Evolutionary conservation across 495 filamentous ascomycete genomes (phyloP).

Genomic region (Cetradonia linearis): DNA sequence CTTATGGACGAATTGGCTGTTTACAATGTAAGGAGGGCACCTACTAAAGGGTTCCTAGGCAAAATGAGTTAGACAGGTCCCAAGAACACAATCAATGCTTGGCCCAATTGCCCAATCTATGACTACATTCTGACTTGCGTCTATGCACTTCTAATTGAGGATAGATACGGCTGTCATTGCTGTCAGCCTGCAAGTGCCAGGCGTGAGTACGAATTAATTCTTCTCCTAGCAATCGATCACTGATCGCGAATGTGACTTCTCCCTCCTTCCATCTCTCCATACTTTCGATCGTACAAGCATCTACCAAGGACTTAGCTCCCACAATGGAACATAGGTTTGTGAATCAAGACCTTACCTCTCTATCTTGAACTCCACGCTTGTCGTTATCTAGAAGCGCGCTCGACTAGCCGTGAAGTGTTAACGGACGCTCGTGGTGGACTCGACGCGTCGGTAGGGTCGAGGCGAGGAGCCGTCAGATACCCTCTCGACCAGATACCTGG

Average conservation of each 20-base stretch:
- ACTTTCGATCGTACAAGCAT: neutral
- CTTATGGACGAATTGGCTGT: no score
- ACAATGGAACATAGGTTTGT: neutral
- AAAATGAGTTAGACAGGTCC: no score
- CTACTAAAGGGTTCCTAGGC: no score
- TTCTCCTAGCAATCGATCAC: neutral
- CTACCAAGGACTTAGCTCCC: neutral
- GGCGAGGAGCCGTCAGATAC: constrained; percentile 50
- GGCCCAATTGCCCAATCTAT: no score
- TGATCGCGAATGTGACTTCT: constrained; percentile 3
- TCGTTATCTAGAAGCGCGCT: constrained; percentile 7
- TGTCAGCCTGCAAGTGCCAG: neutral
- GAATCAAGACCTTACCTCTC: neutral
- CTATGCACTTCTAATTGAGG: neutral
- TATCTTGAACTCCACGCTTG: neutral
- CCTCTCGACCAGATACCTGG: constrained; percentile 58
- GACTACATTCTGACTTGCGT: neutral
- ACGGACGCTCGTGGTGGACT: neutral
- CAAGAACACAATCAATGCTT: no score
- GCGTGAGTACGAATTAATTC: no score
- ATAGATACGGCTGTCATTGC: neutral
- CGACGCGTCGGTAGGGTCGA: constrained; percentile 8
- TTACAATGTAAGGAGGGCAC: no score
- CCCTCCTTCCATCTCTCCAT: neutral
- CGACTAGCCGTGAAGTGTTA: constrained; percentile 4